Base-by-base conservation (phyloP, 208 protist species). In the Trypanosoma vivax region DNA sequence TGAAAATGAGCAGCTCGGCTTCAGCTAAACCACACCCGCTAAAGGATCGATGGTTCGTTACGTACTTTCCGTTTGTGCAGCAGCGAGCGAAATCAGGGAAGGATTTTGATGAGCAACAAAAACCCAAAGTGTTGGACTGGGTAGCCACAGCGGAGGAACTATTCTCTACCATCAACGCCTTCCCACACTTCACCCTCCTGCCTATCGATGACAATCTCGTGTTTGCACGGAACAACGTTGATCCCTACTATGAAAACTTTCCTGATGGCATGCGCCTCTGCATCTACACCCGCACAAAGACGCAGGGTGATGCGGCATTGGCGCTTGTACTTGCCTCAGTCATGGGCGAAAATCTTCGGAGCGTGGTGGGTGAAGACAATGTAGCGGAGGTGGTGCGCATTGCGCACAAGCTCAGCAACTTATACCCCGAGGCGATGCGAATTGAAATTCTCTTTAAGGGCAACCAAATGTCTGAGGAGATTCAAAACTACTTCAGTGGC, bases 41-140 rank as follows among this genome's bases (percentile, higher is more conserved):
- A 19, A 90, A 87, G 71, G 76, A 87, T 45, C 74, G 79, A 25
- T 93, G 86, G 83, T 82, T 77, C 50, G 70, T 90, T 7, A 87
- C 76, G 39, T 93, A 90, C 63, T 83, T 83, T 29, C 74, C 70
- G 9, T 58, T 70, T 31, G 50, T 67, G 1, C 28, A 53, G 19
- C 31, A 14, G 18, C 60, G 61, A 18, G 48, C 48, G 28, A 79
- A 82, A 35, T 59, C 58, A 10, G 65, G 57, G n/a, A 63, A 77
- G 25, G 50, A 66, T 25, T 65, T 73, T 50, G 71, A 72, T 45
- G 75, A 83, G 34, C 62, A 73, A 21, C 61, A 70, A 24, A 62
- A 61, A 30, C 58, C 69, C 5, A 69, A 73, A 31, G 75, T 88
- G 27, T 60, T 90, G 24, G 86, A 87, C 60, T 78, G 82, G 56